Base-by-base conservation (phyloP, 768 basidiomycete genomes). In the Vararia minispora region DNA sequence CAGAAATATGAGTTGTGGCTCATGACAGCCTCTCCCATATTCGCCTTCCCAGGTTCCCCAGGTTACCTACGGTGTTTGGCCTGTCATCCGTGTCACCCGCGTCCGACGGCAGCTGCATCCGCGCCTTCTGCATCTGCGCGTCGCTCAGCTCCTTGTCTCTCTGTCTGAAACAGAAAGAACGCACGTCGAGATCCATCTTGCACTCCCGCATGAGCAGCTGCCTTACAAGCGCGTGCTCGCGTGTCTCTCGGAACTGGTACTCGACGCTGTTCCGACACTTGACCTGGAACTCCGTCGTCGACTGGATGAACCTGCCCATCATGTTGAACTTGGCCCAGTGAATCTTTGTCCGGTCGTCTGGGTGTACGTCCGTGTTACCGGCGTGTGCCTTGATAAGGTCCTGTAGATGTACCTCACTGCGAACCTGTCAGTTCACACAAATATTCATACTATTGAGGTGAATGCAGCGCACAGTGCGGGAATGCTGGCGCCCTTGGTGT, bases 261-360 rank as follows among this genome's bases (percentile, higher is more conserved):
- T 78, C 75, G 32, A 52, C 56, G 4, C 71, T 63, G 13, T 40
- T 54, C 34, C 71, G 71, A 53, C 83, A 88, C 42, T 83, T 76
- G 8, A 72, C 60, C 59, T 94, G 90, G 50, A 82, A 89, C 44
- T 82, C 73, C 0, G 71, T 69, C 5, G 90, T 82, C 50, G 72
- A 76, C 35, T 74, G 71, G 40, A 94, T 76, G 51, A 91, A 89
- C 43, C 79, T 72, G 22, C 82, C 91, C 65, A 97, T 83, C 73
- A 89, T 81, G 47, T 81, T 83, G 59, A 85, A 95, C 60, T 98
- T 98, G 20, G 81, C 86, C 94, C 94, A 98, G 52, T 97, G 90
- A 38, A 97, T 84, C 53, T 77, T 76, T 28, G 57, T 63, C 3
- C 76, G 65, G 50, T 86, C 80, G 16, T 70, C 62, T 6, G 75